Base-by-base conservation (phyloP, 23 red algal species). In the Gracilariopsis chorda region DNA sequence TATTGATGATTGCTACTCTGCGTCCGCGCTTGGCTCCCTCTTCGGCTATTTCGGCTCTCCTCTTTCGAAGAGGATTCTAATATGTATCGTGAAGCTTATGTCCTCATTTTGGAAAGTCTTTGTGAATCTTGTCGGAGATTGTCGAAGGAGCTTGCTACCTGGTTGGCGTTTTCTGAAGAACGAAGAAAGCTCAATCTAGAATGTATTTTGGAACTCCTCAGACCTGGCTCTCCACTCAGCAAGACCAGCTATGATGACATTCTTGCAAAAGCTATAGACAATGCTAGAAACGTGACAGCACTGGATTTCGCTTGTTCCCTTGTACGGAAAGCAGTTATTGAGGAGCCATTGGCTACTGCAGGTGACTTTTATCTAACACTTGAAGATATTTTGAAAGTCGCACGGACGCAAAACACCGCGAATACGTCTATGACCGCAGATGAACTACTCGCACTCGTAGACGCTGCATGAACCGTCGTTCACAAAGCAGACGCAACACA, bases 131-230 rank as follows among this genome's bases (percentile, higher is more conserved):
- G 78, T 43, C 90, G 80, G 8, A 76, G 90, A 45, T 47, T 98
- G 45, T 78, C 85, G 27, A 73, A 85, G 56, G 95, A 98, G 57
- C 87, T 98, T 52, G 91, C 81, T 13, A 82, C 74, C 13, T 98
- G 95, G 95, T 47, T 95, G 61, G 84, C 93, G 23, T 95, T 82
- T 75, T 90, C 86, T 5, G 93, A 95, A 25, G 93, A 90, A 35
- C 43, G 49, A 28, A 84, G 74, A 33, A 90, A 89, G 53, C 58
- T 84, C 17, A 63, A 95, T 69, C 75, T 87, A 27, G 86, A 95
- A 48, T 76, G 59, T 28, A 87, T 89, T 16, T 57, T 90, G 47
- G 86, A 56, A 10, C 85, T 95, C 9, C 52, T 95, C 1, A 89
- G 68, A 52, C 78, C 79, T 33, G 67, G 73, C 10, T 70, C 69